A percentile compares a stretch with the other conserved stretches of the same genome.
Evolutionary conservation across 768 basidiomycete species (phyloP).

Genomic region (Wakefieldia striispora): DNA sequence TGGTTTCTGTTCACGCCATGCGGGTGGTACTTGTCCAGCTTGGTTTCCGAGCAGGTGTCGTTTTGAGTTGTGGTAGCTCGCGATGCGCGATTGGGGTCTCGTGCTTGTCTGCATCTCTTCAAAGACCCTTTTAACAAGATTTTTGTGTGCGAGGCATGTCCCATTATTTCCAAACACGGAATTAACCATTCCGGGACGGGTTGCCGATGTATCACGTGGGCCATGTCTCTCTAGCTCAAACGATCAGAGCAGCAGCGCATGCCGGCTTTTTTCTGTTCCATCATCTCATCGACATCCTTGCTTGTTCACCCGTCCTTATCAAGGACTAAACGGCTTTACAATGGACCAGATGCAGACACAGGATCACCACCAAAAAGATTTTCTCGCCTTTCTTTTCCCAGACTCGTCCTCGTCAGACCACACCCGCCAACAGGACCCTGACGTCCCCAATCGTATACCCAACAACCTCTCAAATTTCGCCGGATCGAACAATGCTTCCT

Average conservation of each 20-base stretch:
- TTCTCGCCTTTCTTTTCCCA: constrained; percentile 34
- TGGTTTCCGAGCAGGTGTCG: constrained; percentile 56
- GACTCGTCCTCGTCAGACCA: constrained; percentile 24
- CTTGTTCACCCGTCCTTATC: not conserved
- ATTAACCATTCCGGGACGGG: not conserved
- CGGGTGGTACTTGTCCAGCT: constrained; percentile 54
- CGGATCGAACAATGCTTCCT: constrained; percentile 9
- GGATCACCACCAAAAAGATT: constrained; percentile 36
- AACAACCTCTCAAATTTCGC: constrained; percentile 1
- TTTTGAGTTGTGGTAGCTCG: constrained; percentile 53
- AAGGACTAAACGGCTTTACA: not conserved
- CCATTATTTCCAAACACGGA: constrained; percentile 5
- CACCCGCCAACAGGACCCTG: constrained; percentile 24
- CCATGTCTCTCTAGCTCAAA: not conserved
- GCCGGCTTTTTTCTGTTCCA: constrained; percentile 7
- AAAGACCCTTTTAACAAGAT: too few species aligned
- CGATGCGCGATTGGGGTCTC: constrained; percentile 30
- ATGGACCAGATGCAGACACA: constrained; percentile 28
- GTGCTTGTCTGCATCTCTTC: constrained; percentile 1
- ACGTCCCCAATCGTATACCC: constrained; percentile 15
- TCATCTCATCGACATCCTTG: constrained; percentile 3
- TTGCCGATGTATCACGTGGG: constrained; percentile 12
- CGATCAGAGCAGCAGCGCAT: constrained; percentile 4
- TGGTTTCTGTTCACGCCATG: constrained; percentile 51
- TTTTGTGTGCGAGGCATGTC: not conserved